Evolutionary conservation across 805 yeast species (phyloP), one percentile per base, ranked within the genome.

Genomic region (Sugiyamaella chiloensis): DNA sequence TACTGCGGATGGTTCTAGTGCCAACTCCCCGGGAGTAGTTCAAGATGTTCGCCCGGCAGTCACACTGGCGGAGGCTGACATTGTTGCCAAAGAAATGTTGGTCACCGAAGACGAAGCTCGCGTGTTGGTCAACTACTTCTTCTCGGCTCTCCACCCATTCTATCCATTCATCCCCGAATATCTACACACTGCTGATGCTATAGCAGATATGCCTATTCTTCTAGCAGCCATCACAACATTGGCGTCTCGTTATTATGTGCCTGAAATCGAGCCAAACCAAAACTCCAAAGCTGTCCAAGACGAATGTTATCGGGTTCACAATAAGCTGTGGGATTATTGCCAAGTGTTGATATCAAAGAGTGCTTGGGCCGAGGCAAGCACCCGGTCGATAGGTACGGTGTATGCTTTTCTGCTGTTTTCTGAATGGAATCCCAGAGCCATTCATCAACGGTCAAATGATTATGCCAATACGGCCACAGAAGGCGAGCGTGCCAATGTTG

Each of bases 401-500:
- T 74, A 85, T 51, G 90, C 96, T 0, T 87, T 90, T 60, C 66
- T 90, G 42, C 69, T 90, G 14, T 83, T 87, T 57, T 86, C 96
- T 0, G 97, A 91, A 64, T 90, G 98, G 98, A 88, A 89, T 57
- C 96, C 96, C 2, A 71, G 96, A 46, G 96, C 96, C 2, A 88
- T 89, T 51, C 96, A 89, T 64, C 84, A 89, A 83, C 69, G 88
- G 54, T 80, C 91, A 86, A 68, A 81, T 0, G 96, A 90, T 65
- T 86, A 87, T 66, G 95, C 66, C 43, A 47, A 55, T 46, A 30
- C 56, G 46, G 46, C 50, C 4, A 47, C 55, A n/a, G 49, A 52
- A 12, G 31, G n/a, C 5, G 47, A 44, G 6, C n/a, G 5, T 6
- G 24, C 27, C 29, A 48, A 46, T 9, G 54, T 54, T 3, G 48